A percentile compares a stretch with the other conserved stretches of the same genome.
Evolutionary conservation across 2,329 filamentous ascomycete genomes (phyloP).

Genomic region (Diaporthe sp.): DNA sequence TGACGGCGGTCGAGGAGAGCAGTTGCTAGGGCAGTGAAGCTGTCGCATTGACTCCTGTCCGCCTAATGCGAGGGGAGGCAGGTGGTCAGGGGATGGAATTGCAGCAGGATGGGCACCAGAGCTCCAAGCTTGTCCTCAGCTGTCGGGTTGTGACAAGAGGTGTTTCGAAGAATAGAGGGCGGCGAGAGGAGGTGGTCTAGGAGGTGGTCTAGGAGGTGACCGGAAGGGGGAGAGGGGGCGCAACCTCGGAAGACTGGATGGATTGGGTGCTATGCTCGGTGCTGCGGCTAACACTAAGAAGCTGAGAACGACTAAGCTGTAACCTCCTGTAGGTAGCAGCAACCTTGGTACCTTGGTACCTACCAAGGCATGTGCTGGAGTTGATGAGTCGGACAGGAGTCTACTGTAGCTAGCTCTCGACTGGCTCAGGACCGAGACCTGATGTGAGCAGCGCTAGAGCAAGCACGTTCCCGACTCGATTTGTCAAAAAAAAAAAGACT

Average conservation of each 20-base stretch:
- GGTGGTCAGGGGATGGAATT: conserved; percentile 21
- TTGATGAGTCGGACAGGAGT: background rate
- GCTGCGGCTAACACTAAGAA: conserved; percentile 31
- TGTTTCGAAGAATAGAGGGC: conserved; percentile 55
- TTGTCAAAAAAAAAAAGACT: conserved; percentile 8
- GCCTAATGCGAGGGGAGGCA: conserved; percentile 41
- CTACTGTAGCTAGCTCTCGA: conserved; percentile 17
- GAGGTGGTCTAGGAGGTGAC: conserved; percentile 42
- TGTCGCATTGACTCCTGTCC: conserved; percentile 45
- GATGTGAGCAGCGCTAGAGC: conserved; percentile 15
- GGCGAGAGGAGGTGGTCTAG: conserved; percentile 45
- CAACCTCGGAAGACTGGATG: conserved; percentile 33
- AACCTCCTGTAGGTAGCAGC: conserved; percentile 8
- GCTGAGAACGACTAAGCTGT: conserved; percentile 23
- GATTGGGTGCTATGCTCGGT: conserved; percentile 30
- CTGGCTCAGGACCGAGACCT: conserved; percentile 25
- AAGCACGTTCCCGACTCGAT: conserved; percentile 28
- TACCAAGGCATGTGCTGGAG: background rate
- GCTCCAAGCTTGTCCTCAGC: conserved; percentile 52
- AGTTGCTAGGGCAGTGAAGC: conserved; percentile 40
- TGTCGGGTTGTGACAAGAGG: conserved; percentile 58
- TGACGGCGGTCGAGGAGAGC: conserved; percentile 32
- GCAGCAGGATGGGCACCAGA: conserved; percentile 43
- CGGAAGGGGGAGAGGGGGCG: conserved; percentile 25
- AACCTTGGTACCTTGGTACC: background rate